Base-by-base conservation (phyloP, 2,329 filamentous ascomycete genomes). In the Alternaria arborescens region DNA sequence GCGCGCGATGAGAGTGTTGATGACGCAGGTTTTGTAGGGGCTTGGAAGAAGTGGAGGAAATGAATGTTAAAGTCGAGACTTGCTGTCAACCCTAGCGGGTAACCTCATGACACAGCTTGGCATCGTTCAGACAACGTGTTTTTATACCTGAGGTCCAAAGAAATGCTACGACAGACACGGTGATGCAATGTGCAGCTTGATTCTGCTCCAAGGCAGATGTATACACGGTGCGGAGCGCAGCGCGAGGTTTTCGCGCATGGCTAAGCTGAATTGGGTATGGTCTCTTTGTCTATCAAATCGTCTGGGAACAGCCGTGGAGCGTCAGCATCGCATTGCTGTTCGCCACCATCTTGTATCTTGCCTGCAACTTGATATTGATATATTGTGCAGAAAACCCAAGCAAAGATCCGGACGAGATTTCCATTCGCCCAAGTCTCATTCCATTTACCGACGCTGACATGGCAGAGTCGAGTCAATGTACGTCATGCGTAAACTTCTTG, bases 391-490 rank as follows among this genome's bases (percentile, higher is more conserved):
- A 16, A 7, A 3, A 16, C 1, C 28, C 0, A 2, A n/a, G 10
- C 18, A 47, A 22, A 20, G 3, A 16, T 12, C 2, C 1, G 28
- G 18, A 34, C 12, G 2, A 12, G 8, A 20, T 20, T 11, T 6
- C 3, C 28, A 30, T 8, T 46, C 43, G 32, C 12, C 26, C n/a
- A 2, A 32, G 18, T 18, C 0, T 1, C 5, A 8, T 34, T 16
- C 4, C 18, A 18, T 16, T 22, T 48, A 8, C 28, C 44, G 44
- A 48, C 44, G 44, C 28, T 41, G 34, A 53, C 50, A 53, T 53
- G 12, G 36, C 16, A 20, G 24, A 43, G 38, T 53, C 36, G 50
- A 53, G 40, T 53, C 36, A 41, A 53, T n/a, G 26, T 3, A 53
- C 50, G 36, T 40, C 36, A 53, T 53, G 8, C 18, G 2, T 24